phyloP scores from a whole-genome alignment of 2,329 filamentous ascomycete genomes.

The Ophiosphaerella korrae region DNA sequence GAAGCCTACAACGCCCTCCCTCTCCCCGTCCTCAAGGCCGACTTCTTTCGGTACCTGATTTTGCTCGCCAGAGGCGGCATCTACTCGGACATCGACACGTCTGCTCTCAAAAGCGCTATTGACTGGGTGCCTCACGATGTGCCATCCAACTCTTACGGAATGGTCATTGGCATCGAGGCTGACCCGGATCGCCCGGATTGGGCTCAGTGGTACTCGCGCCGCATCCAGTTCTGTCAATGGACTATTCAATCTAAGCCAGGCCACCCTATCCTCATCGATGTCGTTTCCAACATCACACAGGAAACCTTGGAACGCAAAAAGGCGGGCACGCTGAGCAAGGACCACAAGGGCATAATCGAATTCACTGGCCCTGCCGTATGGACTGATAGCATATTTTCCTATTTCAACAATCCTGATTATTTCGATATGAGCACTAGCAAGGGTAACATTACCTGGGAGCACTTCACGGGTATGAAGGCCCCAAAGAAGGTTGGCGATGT shows the following conservation, averaged over 20 bases:
- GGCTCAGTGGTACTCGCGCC: conserved; percentile 92
- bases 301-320: conserved; percentile 77
- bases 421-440: conserved; percentile 77
- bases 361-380: conserved; percentile 93
- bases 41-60: conserved; percentile 72
- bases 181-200: conserved; percentile 93
- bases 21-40: conserved; percentile 62
- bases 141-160: conserved; percentile 75
- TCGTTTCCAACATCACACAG: conserved; percentile 84
- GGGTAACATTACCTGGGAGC: conserved; percentile 78
- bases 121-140: conserved; percentile 86
- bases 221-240: conserved; percentile 99
- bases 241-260: conserved; percentile 96
- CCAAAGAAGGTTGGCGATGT: conserved; percentile 92
- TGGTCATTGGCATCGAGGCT: conserved; percentile 94
- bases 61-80: conserved; percentile 78
- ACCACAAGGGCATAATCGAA: conserved; percentile 81
- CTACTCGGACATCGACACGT: conserved; percentile 85
- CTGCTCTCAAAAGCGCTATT: conserved; percentile 77
- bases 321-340: conserved; percentile 65
- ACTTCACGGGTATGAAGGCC: conserved; percentile 85
- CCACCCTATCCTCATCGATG: conserved; percentile 86
- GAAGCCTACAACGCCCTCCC: conserved; percentile 57
- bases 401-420: conserved; percentile 89
- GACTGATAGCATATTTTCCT: conserved; percentile 91